phyloP scores from a whole-genome alignment of 2,329 filamentous ascomycete species.

The Periconia sp. region DNA sequence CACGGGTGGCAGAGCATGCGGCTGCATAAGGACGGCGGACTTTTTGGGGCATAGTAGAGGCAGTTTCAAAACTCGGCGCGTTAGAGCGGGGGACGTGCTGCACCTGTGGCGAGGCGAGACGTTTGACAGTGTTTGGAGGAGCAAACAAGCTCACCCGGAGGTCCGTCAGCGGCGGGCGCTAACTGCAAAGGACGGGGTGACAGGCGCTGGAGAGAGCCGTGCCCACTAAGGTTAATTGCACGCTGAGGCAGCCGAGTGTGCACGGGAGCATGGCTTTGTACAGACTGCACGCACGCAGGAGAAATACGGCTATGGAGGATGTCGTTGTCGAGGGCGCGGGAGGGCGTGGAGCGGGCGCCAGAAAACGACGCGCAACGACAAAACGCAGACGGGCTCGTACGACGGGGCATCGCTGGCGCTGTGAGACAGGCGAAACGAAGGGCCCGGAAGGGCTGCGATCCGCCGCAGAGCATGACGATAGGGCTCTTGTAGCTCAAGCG shows the following conservation, averaged over 20 bases:
- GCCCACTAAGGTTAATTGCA: slow-evolving; percentile 22
- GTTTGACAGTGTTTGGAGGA: slow-evolving; percentile 46
- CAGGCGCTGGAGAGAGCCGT: slow-evolving; percentile 37
- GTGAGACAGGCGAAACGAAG: slow-evolving; percentile 45
- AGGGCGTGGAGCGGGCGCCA: slow-evolving; percentile 3
- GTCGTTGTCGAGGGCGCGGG: no score
- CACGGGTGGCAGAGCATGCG: slow-evolving; percentile 23
- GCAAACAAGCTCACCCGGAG: slow-evolving; percentile 45
- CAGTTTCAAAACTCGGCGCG: slow-evolving; percentile 49
- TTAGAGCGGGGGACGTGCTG: slow-evolving; percentile 44
- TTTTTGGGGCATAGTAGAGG: slow-evolving; percentile 35
- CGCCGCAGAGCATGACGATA: slow-evolving; percentile 40
- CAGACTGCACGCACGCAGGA: no score
- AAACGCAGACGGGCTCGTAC: slow-evolving; percentile 9
- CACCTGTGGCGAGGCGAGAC: slow-evolving; percentile 43
- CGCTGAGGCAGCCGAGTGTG: slow-evolving; percentile 1
- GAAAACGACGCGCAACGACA: slow-evolving; percentile 25
- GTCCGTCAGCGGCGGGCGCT: slow-evolving; percentile 43
- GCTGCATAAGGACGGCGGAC: slow-evolving; percentile 37
- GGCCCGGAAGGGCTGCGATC: slow-evolving; percentile 37
- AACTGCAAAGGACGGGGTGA: slow-evolving; percentile 35
- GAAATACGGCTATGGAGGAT: no score
- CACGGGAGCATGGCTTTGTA: no score
- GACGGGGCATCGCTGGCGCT: slow-evolving; percentile 31
- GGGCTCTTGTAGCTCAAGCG: slow-evolving; percentile 23